Evolutionary conservation across 352 stramenopile species (phyloP), one percentile per base, ranked within the genome.

Genomic region (Aphanomyces astaci): DNA sequence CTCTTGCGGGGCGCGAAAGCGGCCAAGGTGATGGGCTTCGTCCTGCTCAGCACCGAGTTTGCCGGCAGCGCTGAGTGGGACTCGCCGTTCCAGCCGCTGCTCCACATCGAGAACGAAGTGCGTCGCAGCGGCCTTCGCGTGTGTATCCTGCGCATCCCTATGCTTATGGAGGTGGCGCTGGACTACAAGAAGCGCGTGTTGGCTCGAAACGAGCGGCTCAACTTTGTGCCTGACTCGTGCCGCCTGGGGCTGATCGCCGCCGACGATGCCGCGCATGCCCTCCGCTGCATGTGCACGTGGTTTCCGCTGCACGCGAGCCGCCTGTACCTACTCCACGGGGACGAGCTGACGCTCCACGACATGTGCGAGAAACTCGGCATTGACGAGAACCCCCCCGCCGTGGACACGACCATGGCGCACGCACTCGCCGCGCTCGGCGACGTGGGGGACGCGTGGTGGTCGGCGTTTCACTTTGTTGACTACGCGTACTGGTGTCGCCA

Each of bases 401-500:
- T 43, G 7, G 36, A 43, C 36, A 43, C 7, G 36, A 43, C 7
- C 36, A 43, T 43, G 36, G 7, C 36, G 36, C 36, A 43, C n/a
- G 48, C 27, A 0, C 27, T 55, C 10, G 48, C 48, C 27, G 48
- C n/a, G 2, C 48, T 55, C 48, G 48, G 48, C 10, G 48, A 55
- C n/a, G 48, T 55, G 10, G 48, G 48, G 10, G n/a, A 24, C 10
- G 10, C 48, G n/a, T 55, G 27, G n/a, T 55, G 48, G 48, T 55
- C 48, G 48, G 48, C 48, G 10, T 55, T 55, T 55, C 48, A 55
- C 27, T 55, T 55, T 55, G 48, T 55, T n/a, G 48, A 55, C 27
- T 55, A 55, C 27, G 48, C 22, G n/a, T 30, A 24, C 48, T 55
- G 48, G 48, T 55, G 48, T 22, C 7, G 36, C 36, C 7, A 15